These are phyloP conservation scores for Pleurotus pulmonarius DNA, from an alignment of 768 basidiomycete genomes.

Conservation along the genomic window DNA sequence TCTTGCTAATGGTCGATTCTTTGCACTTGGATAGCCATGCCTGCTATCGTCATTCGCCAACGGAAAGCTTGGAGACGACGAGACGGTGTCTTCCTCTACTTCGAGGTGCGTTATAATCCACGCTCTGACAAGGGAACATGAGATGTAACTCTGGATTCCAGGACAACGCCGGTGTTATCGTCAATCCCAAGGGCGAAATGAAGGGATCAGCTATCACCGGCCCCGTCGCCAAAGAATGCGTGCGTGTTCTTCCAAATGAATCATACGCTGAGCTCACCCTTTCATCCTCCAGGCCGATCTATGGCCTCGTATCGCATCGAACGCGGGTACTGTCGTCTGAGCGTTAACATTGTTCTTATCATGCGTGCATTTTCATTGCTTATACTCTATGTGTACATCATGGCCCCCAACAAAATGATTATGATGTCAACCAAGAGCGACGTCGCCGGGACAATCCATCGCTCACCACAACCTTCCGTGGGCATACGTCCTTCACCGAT, in stretches of 20 bases:
- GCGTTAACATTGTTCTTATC: background rate
- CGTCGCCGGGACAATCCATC: too few species aligned
- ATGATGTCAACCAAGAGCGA: background rate
- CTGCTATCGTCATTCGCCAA: constrained; percentile 94
- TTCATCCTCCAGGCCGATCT: constrained; percentile 71
- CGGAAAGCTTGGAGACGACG: constrained; percentile 97
- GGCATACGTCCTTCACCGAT: too few species aligned
- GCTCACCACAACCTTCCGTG: too few species aligned
- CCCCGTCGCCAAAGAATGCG: constrained; percentile 99
- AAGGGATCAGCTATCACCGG: constrained; percentile 97
- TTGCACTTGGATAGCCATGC: constrained; percentile 72
- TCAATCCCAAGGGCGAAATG: constrained; percentile 99
- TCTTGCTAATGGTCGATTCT: background rate
- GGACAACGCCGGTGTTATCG: constrained; percentile 97
- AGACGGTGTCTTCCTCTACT: constrained; percentile 99
- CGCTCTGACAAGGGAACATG: background rate
- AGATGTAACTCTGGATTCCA: constrained; percentile 17
- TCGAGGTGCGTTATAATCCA: constrained; percentile 56
- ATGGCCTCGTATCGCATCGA: constrained; percentile 99
- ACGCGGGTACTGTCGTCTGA: constrained; percentile 97
- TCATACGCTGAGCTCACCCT: constrained; percentile 1
- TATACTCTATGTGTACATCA: constrained; percentile 1
- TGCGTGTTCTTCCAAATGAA: constrained; percentile 35
- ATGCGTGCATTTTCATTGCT: background rate
- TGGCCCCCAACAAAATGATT: constrained; percentile 8